Base-by-base conservation (phyloP, 805 yeast genomes). In the Suhomyces vadensis region DNA sequence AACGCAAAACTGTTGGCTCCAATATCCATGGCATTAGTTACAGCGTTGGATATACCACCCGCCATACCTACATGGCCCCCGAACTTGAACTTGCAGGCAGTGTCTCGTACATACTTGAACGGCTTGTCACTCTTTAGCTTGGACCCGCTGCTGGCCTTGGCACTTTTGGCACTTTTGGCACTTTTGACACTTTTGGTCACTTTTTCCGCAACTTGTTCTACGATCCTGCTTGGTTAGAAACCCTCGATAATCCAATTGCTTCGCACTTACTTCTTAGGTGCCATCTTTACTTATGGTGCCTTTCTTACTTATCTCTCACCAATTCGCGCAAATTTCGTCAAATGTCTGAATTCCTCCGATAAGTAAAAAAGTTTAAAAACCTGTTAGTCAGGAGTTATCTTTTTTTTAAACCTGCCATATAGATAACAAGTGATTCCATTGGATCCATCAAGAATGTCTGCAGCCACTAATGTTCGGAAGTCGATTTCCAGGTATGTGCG, bases 1-100 rank as follows among this genome's bases (percentile, higher is more conserved):
- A 94, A 67, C 0, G 97, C 98, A 73, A 94, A 90, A 37, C 95
- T 79, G 56, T 88, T 88, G 43, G 87, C 87, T 3, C 76, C 83
- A 20, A 79, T 68, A 31, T 69, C 67, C 55, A 66, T 67, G 17
- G 84, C 85, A 53, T 83, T 78, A 26, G 71, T 57, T 1, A 87
- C 81, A 6, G 92, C 74, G 23, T 85, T 83, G 35, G 86, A 81
- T 2, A 87, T 79, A 27, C 94, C 97, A 10, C 96, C 96, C 4
- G 85, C 75, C 52, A 84, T 82, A 2, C 86, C 81, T 22, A 91
- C 92, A 64, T 91, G 98, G 2, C 96, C 96, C 2, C 98, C 98
- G 58, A 80, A 91, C 58, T 78, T 85, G 65, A 69, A 73, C 38
- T 68, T 70, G 46, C 74, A 65, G 3, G 71, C 64, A 6, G 71